Conservation (phyloP, 345 rosid species). For the Hypericum perforatum region DNA sequence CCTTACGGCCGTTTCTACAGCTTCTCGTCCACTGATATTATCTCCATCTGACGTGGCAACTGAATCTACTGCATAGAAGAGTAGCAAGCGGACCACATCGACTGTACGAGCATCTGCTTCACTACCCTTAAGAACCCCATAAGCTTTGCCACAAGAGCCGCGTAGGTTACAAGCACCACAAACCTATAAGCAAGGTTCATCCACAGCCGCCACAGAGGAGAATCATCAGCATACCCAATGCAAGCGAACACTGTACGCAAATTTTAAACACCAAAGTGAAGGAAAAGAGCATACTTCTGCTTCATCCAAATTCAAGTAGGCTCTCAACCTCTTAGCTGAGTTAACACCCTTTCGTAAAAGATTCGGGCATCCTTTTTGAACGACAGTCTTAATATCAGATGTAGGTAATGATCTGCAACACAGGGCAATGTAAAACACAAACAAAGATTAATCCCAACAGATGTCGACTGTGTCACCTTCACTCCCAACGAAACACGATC, state of each 20-base stretch:
- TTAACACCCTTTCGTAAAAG: constrained; percentile 65
- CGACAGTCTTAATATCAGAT: constrained; percentile 49
- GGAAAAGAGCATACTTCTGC: constrained; percentile 52
- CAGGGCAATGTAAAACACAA: constrained; percentile 1
- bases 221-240: neutral
- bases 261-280: neutral
- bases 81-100: constrained; percentile 63
- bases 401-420: constrained; percentile 51
- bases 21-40: constrained; percentile 41
- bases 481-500: too few relatives aligned
- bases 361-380: constrained; percentile 79
- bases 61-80: constrained; percentile 66
- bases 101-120: constrained; percentile 76
- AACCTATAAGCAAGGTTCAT: constrained; percentile 36
- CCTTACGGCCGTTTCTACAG: constrained; percentile 49
- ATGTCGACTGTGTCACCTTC: too few relatives aligned
- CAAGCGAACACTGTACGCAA: neutral
- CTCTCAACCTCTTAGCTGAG: constrained; percentile 84
- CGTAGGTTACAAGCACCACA: constrained; percentile 75
- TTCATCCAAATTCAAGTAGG: constrained; percentile 50
- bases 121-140: constrained; percentile 48
- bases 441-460: neutral
- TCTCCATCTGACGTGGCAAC: constrained; percentile 44
- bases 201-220: constrained; percentile 3
- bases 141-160: constrained; percentile 85